Conservation (phyloP, 192 early-diverging fungal species). For the Podila minutissima region DNA sequence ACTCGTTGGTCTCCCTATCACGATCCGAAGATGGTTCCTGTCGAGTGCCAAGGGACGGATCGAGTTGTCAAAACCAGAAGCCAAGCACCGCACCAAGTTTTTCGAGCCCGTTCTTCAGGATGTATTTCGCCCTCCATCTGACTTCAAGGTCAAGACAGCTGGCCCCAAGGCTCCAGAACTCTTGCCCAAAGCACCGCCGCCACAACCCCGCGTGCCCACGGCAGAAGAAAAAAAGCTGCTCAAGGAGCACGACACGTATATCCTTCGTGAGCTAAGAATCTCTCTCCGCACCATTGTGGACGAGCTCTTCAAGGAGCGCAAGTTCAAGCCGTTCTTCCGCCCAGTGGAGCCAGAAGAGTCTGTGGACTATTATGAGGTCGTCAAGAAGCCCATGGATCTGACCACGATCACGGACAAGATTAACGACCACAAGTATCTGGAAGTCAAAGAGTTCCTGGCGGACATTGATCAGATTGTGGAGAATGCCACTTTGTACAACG, state of each 20-base stretch:
- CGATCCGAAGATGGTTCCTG: slow-evolving; percentile 48
- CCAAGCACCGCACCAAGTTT: slow-evolving; percentile 19
- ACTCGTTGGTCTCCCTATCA: slow-evolving; percentile 41
- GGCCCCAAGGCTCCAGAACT: slow-evolving; percentile 12
- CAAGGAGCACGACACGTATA: slow-evolving; percentile 59
- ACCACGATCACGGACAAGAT: slow-evolving; percentile 56
- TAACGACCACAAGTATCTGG: slow-evolving; percentile 39
- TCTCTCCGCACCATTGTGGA: slow-evolving; percentile 64
- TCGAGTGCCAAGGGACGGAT: slow-evolving; percentile 35
- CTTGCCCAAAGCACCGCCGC: slow-evolving; percentile 60
- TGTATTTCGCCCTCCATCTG: slow-evolving; percentile 39
- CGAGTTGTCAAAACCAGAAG: slow-evolving; percentile 20
- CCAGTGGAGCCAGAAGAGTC: slow-evolving; percentile 58
- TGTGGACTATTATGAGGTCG: slow-evolving; percentile 56
- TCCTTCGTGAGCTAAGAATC: slow-evolving; percentile 64
- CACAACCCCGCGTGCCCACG: slow-evolving; percentile 61
- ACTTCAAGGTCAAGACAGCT: slow-evolving; percentile 20
- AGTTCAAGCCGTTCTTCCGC: slow-evolving; percentile 54
- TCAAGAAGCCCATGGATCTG: slow-evolving; percentile 65
- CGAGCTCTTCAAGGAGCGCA: slow-evolving; percentile 60
- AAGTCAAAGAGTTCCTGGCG: slow-evolving; percentile 40
- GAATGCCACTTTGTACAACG: slow-evolving; percentile 30
- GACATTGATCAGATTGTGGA: slow-evolving; percentile 43
- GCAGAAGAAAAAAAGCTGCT: slow-evolving; percentile 57
- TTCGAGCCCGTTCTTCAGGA: slow-evolving; percentile 32